Conservation (phyloP, 768 basidiomycete species). For the Paxillus rubicundulus region DNA sequence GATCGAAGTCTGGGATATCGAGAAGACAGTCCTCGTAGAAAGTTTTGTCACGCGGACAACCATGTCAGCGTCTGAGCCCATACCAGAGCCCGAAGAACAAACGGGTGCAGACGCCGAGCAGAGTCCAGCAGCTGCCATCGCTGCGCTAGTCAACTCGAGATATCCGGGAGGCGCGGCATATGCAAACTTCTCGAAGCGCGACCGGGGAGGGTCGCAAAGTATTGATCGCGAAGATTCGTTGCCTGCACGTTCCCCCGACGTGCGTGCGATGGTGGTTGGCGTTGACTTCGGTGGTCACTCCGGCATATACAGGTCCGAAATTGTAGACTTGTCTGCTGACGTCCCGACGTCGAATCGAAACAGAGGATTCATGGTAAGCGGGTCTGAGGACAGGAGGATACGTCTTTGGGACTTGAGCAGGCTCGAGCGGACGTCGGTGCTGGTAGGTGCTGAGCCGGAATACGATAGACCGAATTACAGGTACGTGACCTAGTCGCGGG, state of each 20-base stretch:
- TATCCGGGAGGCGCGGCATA: slow-evolving; percentile 41
- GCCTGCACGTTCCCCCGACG: slow-evolving; percentile 57
- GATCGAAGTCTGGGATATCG: slow-evolving; percentile 92
- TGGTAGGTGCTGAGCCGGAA: slow-evolving; percentile 79
- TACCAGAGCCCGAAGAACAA: slow-evolving; percentile 53
- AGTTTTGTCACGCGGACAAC: slow-evolving; percentile 63
- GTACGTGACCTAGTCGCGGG: slow-evolving; percentile 37
- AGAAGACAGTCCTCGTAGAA: slow-evolving; percentile 76
- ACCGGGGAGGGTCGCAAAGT: slow-evolving; percentile 34
- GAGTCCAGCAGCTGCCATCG: slow-evolving; percentile 71
- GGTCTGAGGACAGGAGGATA: slow-evolving; percentile 86
- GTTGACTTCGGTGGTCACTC: slow-evolving; percentile 75
- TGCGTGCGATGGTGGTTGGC: slow-evolving; percentile 69
- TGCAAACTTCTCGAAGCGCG: slow-evolving; percentile 21
- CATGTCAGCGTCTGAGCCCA: slow-evolving; percentile 42
- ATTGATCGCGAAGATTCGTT: slow-evolving; percentile 34
- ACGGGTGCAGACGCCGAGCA: slow-evolving; percentile 55
- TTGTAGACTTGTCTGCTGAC: slow-evolving; percentile 43
- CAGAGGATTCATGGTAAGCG: slow-evolving; percentile 79
- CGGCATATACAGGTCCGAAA: slow-evolving; percentile 49
- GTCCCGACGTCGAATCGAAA: slow-evolving; percentile 39
- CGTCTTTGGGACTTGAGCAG: slow-evolving; percentile 84
- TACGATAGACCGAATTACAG: slow-evolving; percentile 75
- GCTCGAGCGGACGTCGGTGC: slow-evolving; percentile 67
- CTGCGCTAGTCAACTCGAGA: slow-evolving; percentile 71